Evolutionary conservation across 2,329 filamentous ascomycete species (phyloP), one percentile per base, ranked within the genome.

Genomic region (Colletotrichum lentis): DNA sequence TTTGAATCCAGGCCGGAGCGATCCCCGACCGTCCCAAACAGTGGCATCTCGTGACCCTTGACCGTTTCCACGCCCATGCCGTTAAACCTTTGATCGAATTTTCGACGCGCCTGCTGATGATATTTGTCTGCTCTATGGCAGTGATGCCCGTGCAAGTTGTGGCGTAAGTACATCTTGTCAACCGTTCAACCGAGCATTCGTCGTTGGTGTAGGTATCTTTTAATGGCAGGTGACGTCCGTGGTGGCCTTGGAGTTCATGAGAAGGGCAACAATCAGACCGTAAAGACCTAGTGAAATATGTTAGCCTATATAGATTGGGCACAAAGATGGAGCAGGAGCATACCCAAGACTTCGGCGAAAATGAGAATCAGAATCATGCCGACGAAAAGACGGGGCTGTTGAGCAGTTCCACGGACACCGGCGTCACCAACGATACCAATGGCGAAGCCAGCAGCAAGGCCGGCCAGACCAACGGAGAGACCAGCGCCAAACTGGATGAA

Each of bases 291-390:
- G 12, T 31, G 2, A 52, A 24, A 20, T n/a, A 5, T 16, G 57
- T 58, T 78, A 39, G 31, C 24, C 31, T 8, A 18, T 22, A 18
- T 37, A 47, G 27, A 8, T 37, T 35, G 31, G 8, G 16, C 20
- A 20, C 39, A 4, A 47, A 18, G 61, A 14, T 59, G 60, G 27
- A 16, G 14, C 22, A 16, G 27, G 39, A 35, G 85, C 90, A 71
- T 86, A 96, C 94, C 94, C 90, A 97, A 84, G 74, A 97, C 94
- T 95, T 97, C 94, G 74, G 94, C 94, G 87, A 97, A 97, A 95
- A 97, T 97, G 84, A 97, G 93, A 85, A 97, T 97, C 80, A 97
- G 82, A 83, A 97, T 97, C 94, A 97, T 97, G 83, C 94, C 94
- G 79, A 97, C 94, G 83, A 96, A 97, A 74, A 97, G 87, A 79